Evolutionary conservation across 225 moss, liverwort and hornwort genomes (phyloP).

Genomic region (Asterella californica): DNA sequence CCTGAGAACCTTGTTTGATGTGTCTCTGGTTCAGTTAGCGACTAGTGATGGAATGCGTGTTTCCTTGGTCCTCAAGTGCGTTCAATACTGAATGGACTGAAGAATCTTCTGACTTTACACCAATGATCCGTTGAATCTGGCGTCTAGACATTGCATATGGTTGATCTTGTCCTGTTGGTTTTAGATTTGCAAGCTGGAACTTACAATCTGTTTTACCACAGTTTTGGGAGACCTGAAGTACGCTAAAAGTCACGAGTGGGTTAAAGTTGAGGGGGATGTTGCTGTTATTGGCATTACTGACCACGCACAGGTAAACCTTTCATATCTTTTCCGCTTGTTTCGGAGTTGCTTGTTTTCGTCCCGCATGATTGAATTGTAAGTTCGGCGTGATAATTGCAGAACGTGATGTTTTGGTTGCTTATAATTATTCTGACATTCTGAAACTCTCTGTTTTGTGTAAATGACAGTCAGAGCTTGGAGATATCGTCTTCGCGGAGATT

Average conservation of each 20-base stretch:
- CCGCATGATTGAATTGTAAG: background rate
- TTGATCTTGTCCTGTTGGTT: background rate
- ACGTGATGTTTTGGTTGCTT: background rate
- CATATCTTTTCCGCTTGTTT: background rate
- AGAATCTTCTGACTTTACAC: background rate
- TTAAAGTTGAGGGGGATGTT: slow-evolving; percentile 77
- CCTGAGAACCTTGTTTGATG: background rate
- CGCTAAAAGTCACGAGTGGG: slow-evolving; percentile 84
- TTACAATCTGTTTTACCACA: slow-evolving; percentile 1
- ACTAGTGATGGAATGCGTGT: background rate
- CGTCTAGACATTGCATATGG: background rate
- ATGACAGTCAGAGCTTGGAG: slow-evolving; percentile 54
- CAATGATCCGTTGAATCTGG: background rate
- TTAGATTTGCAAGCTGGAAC: background rate
- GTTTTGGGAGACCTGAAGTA: slow-evolving; percentile 66
- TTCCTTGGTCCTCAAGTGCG: background rate
- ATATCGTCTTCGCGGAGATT: slow-evolving; percentile 72
- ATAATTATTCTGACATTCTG: background rate
- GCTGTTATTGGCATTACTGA: slow-evolving; percentile 80
- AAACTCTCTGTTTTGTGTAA: background rate
- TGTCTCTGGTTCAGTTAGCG: background rate
- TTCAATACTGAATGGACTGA: background rate
- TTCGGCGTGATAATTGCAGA: too few species aligned
- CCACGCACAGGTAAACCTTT: slow-evolving; percentile 73
- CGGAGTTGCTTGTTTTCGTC: background rate